phyloP scores from a whole-genome alignment of 768 basidiomycete species.

The Royoungia palumana region DNA sequence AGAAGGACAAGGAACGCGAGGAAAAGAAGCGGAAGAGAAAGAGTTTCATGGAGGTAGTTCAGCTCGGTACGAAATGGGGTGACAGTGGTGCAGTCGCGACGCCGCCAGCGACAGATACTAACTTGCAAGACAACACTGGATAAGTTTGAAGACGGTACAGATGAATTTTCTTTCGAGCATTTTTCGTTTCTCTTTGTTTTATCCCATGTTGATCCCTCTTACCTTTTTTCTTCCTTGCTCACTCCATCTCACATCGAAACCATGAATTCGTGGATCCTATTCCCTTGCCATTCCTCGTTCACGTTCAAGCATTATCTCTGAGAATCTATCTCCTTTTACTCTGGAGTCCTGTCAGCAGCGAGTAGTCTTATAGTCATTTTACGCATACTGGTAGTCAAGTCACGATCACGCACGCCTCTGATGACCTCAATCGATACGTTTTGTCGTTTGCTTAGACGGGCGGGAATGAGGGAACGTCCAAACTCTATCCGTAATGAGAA shows the following conservation, averaged over 20 bases:
- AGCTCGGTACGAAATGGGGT: constrained; percentile 28
- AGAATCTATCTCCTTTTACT: constrained; percentile 4
- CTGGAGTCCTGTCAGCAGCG: constrained; percentile 2
- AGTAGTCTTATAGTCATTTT: constrained; percentile 19
- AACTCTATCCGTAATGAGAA: constrained; percentile 4
- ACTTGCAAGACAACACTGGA: constrained; percentile 6
- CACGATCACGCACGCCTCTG: constrained; percentile 18
- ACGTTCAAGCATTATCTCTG: constrained; percentile 13
- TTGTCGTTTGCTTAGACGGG: background rate
- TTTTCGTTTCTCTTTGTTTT: constrained; percentile 3
- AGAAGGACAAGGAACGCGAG: constrained; percentile 53
- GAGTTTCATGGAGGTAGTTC: constrained; percentile 46
- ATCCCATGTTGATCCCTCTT: background rate
- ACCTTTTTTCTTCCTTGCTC: constrained; percentile 6
- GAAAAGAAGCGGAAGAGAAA: constrained; percentile 63
- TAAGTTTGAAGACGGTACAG: constrained; percentile 14
- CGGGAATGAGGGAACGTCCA: constrained; percentile 11
- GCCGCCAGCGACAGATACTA: constrained; percentile 30
- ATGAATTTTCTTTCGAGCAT: constrained; percentile 2
- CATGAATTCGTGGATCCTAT: constrained; percentile 15
- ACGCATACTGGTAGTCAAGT: constrained; percentile 17
- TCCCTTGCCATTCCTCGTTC: constrained; percentile 6
- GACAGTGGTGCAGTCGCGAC: constrained; percentile 28
- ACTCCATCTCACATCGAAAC: constrained; percentile 8
- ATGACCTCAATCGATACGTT: constrained; percentile 16